Percentiles rank a stretch among this genome's conserved stretches.
phyloP scores from a whole-genome alignment of 768 basidiomycete species.

The Trametes gibbosa region DNA sequence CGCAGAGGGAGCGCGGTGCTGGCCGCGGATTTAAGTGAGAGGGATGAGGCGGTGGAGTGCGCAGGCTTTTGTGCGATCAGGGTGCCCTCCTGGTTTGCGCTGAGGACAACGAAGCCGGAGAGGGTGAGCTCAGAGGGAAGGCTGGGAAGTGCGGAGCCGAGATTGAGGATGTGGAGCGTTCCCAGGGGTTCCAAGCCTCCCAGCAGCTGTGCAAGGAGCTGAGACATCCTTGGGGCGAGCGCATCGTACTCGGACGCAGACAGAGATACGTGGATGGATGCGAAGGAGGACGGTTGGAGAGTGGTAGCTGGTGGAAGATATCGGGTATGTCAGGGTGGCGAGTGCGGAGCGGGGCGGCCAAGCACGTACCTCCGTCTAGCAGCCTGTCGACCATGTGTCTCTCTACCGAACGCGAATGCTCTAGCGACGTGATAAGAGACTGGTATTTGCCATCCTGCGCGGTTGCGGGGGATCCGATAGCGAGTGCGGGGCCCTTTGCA shows the following conservation, averaged over 20 bases:
- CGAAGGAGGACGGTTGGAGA: slow-evolving; percentile 52
- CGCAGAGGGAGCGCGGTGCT: slow-evolving; percentile 45
- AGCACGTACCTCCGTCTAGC: slow-evolving; percentile 67
- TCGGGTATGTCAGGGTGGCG: neutral
- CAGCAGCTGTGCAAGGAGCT: slow-evolving; percentile 60
- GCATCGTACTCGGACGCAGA: slow-evolving; percentile 58
- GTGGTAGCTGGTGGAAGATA: slow-evolving; percentile 48
- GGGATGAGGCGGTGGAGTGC: slow-evolving; percentile 37
- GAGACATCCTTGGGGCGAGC: slow-evolving; percentile 49
- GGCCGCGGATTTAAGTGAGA: slow-evolving; percentile 41
- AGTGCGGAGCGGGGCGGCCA: neutral
- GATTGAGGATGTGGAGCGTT: slow-evolving; percentile 62
- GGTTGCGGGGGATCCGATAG: slow-evolving; percentile 74
- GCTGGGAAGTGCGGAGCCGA: slow-evolving; percentile 40
- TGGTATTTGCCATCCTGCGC: slow-evolving; percentile 83
- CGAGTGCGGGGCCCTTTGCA: slow-evolving; percentile 53
- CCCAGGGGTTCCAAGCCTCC: slow-evolving; percentile 63
- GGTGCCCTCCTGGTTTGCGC: slow-evolving; percentile 38
- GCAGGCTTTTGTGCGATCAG: slow-evolving; percentile 74
- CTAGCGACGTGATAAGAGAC: slow-evolving; percentile 58
- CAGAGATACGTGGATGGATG: slow-evolving; percentile 68
- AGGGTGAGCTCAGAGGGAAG: slow-evolving; percentile 60
- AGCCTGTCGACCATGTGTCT: slow-evolving; percentile 81
- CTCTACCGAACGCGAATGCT: slow-evolving; percentile 57
- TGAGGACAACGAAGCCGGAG: slow-evolving; percentile 62